A percentile compares a stretch with the other conserved stretches of the same genome.
Evolutionary conservation across 2,329 filamentous ascomycete species (phyloP).

Genomic region (Neonectria punicea): DNA sequence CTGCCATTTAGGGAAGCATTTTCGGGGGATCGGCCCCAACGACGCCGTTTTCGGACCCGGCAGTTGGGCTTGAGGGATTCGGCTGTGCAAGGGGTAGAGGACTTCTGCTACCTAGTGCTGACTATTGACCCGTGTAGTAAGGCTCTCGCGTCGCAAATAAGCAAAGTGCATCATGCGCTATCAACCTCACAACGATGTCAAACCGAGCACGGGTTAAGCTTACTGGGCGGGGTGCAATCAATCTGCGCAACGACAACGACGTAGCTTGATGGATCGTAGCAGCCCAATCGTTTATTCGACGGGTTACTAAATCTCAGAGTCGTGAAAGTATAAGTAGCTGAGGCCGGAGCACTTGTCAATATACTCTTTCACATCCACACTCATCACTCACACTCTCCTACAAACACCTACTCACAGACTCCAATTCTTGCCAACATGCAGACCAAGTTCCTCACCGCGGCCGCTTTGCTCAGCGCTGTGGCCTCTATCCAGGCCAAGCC

Average conservation of each 20-base stretch:
- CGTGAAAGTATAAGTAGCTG: conserved; percentile 8
- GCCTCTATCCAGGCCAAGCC: conserved; percentile 32
- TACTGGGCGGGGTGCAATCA: background rate
- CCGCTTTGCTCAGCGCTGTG: conserved; percentile 32
- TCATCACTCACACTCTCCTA: background rate
- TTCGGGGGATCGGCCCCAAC: background rate
- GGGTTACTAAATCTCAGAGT: background rate
- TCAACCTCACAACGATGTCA: background rate
- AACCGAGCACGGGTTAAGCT: background rate
- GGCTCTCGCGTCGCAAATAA: background rate
- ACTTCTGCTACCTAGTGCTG: background rate
- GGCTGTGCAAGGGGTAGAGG: background rate
- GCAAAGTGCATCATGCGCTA: background rate
- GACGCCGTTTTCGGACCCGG: background rate
- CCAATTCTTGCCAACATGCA: conserved; percentile 23
- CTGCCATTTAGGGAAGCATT: conserved; percentile 1
- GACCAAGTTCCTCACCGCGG: conserved; percentile 27
- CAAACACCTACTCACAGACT: background rate
- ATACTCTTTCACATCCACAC: background rate
- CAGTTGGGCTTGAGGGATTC: background rate
- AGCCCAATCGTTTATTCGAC: background rate
- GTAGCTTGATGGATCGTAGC: background rate
- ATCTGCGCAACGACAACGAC: conserved; percentile 2
- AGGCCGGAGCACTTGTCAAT: background rate
- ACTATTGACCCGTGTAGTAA: background rate